Evolutionary conservation across 2,329 filamentous ascomycete species (phyloP).

Genomic region (Aspergillus tubingensis): DNA sequence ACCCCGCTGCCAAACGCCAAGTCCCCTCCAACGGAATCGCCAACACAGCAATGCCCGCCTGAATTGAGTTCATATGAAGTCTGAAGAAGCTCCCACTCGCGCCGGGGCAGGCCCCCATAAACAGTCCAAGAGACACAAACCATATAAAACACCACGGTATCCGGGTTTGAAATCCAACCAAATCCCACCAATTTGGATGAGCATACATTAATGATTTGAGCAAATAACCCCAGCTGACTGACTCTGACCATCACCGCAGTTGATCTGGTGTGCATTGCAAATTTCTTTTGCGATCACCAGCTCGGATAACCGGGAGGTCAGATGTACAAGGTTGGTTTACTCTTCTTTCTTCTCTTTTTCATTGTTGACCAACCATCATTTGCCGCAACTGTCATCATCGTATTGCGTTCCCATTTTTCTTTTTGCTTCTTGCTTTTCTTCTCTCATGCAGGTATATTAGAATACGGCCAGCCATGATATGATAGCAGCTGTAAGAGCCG

Average conservation of each 20-base stretch:
- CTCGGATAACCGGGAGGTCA: constrained; percentile 15
- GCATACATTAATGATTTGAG: constrained; percentile 19
- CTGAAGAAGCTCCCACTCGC: constrained; percentile 16
- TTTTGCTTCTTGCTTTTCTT: not conserved
- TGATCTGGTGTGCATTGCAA: constrained; percentile 14
- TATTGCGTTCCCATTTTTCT: constrained; percentile 4
- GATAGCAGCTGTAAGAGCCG: constrained; percentile 4
- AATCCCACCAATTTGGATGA: constrained; percentile 12
- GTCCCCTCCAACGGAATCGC: constrained; percentile 32
- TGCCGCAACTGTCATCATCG: too few relatives aligned
- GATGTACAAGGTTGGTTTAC: constrained; percentile 41
- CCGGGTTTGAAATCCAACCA: not conserved
- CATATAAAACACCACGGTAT: constrained; percentile 5
- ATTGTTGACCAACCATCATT: not conserved
- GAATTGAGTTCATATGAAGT: constrained; percentile 13
- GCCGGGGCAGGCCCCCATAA: constrained; percentile 35
- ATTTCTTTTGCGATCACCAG: not conserved
- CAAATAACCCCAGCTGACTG: constrained; percentile 26
- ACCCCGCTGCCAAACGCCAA: constrained; percentile 37
- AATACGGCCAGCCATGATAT: constrained; percentile 9
- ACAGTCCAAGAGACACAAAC: constrained; percentile 15
- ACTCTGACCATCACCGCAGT: constrained; percentile 27
- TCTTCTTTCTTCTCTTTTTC: constrained; percentile 18
- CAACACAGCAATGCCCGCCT: constrained; percentile 36
- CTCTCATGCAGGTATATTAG: not conserved